Conservation (phyloP, 192 early-diverging fungal genomes). For the Thamnidium elegans region DNA sequence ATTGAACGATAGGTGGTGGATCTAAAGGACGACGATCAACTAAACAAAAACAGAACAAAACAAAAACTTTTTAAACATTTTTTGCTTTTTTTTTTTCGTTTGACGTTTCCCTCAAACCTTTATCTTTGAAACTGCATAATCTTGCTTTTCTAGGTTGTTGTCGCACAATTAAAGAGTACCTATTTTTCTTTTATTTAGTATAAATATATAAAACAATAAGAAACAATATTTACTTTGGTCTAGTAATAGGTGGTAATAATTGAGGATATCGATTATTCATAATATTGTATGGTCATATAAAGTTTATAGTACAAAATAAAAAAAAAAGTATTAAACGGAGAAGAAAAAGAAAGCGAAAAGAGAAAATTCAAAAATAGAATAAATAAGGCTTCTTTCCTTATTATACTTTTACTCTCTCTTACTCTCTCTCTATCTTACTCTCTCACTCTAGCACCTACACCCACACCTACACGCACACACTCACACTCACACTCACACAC, state of each 20-base stretch:
- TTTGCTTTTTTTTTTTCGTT: slow-evolving; percentile 1
- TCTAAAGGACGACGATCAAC: slow-evolving; percentile 29
- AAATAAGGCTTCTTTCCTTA: too few relatives aligned
- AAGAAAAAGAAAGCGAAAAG: not conserved
- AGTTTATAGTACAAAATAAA: too few relatives aligned
- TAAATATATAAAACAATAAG: not conserved
- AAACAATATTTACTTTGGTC: too few relatives aligned
- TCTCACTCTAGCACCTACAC: too few relatives aligned
- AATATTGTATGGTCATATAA: too few relatives aligned
- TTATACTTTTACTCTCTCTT: too few relatives aligned
- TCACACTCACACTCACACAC: too few relatives aligned
- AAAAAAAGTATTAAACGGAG: not conserved
- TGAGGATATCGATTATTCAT: too few relatives aligned
- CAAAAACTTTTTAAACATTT: not conserved
- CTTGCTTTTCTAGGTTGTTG: slow-evolving; percentile 17
- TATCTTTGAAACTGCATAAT: slow-evolving; percentile 24
- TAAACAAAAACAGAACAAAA: not conserved
- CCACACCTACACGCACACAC: too few relatives aligned
- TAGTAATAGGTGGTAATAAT: too few relatives aligned
- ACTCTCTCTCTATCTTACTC: too few relatives aligned
- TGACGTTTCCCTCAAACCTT: slow-evolving; percentile 18
- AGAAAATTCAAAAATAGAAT: not conserved
- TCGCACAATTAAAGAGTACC: slow-evolving; percentile 15
- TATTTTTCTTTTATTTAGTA: not conserved
- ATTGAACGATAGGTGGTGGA: slow-evolving; percentile 32